Conservation (phyloP, 148 eudicot species). For the Polygonum aviculare region DNA sequence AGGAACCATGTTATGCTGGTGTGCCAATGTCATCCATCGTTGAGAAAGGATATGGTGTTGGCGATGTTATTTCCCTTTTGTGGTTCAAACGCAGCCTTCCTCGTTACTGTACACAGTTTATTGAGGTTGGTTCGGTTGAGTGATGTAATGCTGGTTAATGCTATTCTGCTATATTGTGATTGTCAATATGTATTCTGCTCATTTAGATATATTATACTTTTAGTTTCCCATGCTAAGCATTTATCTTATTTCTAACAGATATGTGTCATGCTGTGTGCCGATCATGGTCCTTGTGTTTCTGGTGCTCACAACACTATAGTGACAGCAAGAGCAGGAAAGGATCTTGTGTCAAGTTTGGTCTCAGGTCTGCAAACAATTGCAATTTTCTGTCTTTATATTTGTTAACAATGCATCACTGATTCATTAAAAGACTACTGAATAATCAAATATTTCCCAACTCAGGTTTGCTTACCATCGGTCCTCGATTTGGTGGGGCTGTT, state of each 20-base stretch:
- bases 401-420: no score
- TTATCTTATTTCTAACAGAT: slow-evolving; percentile 35
- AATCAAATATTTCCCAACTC: slow-evolving; percentile 15
- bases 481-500: slow-evolving; percentile 96
- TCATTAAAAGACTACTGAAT: no score
- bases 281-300: slow-evolving; percentile 98
- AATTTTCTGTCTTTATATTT: no score
- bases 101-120: slow-evolving; percentile 85
- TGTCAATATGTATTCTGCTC: no score
- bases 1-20: slow-evolving; percentile 94
- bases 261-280: slow-evolving; percentile 93
- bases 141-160: not conserved
- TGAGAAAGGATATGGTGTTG: slow-evolving; percentile 90
- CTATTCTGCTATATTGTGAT: not conserved
- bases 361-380: slow-evolving; percentile 37
- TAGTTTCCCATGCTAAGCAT: not conserved
- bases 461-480: slow-evolving; percentile 96
- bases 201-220: not conserved
- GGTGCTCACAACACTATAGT: slow-evolving; percentile 98
- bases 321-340: slow-evolving; percentile 98
- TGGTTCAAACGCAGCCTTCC: slow-evolving; percentile 99
- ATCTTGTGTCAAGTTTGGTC: slow-evolving; percentile 91
- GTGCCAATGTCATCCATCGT: slow-evolving; percentile 94
- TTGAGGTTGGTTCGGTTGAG: slow-evolving; percentile 48
- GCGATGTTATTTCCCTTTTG: slow-evolving; percentile 90